A percentile compares a stretch with the other conserved stretches of the same genome.
phyloP scores from a whole-genome alignment of 2,329 filamentous ascomycete genomes.

The Alternaria hordeiaustralica region DNA sequence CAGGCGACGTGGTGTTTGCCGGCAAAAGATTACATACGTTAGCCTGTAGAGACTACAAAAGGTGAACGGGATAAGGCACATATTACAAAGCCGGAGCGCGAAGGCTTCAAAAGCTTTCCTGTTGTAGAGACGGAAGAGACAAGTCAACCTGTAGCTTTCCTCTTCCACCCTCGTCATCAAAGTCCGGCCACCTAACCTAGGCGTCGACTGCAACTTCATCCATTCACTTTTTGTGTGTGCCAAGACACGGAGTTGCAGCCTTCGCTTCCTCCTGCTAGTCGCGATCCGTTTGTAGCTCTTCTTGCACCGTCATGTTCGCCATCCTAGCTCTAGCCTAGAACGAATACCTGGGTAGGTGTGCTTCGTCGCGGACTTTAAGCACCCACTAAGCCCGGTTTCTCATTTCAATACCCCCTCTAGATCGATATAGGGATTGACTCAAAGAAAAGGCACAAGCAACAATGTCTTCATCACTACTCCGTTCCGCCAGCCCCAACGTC shows the following conservation, averaged over 20 bases:
- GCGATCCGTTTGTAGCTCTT: neutral
- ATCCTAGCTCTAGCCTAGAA: neutral
- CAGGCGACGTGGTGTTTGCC: neutral
- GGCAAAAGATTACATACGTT: neutral
- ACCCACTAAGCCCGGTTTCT: neutral
- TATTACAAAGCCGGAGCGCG: neutral
- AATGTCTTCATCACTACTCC: neutral
- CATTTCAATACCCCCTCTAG: no score
- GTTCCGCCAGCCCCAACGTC: neutral
- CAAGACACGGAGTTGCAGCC: neutral
- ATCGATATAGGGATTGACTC: no score
- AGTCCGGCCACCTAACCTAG: rapidly evolving
- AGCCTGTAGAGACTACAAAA: neutral
- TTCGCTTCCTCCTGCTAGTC: neutral
- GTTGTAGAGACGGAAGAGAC: neutral
- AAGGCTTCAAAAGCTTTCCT: neutral
- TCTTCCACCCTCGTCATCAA: neutral
- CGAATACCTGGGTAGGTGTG: neutral
- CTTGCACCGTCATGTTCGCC: neutral
- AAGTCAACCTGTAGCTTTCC: neutral
- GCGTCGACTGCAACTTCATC: neutral
- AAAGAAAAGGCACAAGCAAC: neutral
- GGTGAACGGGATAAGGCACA: neutral
- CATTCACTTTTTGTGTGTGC: neutral
- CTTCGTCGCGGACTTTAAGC: neutral